Evolutionary conservation across 75 land plant species (phyloP).

Genomic region (Isoetes taiwanensis): DNA sequence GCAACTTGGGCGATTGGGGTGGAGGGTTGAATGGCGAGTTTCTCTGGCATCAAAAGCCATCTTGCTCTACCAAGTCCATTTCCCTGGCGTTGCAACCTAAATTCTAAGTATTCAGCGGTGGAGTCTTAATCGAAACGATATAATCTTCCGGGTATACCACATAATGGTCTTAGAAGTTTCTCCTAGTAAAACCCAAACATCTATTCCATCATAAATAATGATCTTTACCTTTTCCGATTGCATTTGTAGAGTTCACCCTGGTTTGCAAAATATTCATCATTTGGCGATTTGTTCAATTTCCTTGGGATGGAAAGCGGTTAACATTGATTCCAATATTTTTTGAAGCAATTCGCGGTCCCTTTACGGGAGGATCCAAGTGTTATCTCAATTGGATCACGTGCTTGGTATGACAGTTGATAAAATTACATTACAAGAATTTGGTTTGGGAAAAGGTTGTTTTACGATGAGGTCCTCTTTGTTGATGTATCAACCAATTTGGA

Average conservation of each 20-base stretch:
- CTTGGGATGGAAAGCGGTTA: not conserved
- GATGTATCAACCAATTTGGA: not conserved
- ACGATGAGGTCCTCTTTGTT: slow-evolving; percentile 18
- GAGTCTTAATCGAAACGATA: slow-evolving; percentile 30
- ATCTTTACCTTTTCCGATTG: no score
- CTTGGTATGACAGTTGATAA: no score
- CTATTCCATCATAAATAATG: no score
- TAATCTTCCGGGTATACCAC: slow-evolving; percentile 51
- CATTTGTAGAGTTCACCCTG: slow-evolving; percentile 81
- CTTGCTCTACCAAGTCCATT: slow-evolving; percentile 22
- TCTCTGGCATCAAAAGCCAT: no score
- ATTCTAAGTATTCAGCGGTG: slow-evolving; percentile 13
- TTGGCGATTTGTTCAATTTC: slow-evolving; percentile 22
- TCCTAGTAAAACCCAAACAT: no score
- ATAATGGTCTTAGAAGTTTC: no score
- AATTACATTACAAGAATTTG: slow-evolving; percentile 14
- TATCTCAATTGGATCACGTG: no score
- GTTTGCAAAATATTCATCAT: slow-evolving; percentile 49
- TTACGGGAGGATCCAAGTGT: no score
- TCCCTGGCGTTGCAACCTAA: slow-evolving; percentile 12
- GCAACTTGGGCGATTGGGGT: no score
- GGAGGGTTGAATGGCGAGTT: no score
- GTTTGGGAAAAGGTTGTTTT: slow-evolving; percentile 1
- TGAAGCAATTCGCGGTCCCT: slow-evolving; percentile 36
- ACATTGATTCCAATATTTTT: slow-evolving; percentile 16